phyloP scores from a whole-genome alignment of 352 stramenopile genomes.

The Achlya hypogyna region DNA sequence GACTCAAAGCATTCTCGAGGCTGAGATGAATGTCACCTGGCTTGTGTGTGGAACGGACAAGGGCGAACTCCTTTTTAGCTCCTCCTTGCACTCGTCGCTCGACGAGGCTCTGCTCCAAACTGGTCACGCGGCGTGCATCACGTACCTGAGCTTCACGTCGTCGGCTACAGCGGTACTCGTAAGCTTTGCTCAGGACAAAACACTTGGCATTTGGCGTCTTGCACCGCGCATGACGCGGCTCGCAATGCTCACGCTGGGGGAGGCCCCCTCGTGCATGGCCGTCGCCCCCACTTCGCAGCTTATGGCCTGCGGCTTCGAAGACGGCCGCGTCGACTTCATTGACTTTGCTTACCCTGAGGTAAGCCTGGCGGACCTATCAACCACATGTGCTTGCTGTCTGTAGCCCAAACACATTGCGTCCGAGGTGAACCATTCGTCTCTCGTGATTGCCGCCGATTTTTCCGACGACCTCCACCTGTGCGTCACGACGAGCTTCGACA shows the following conservation, averaged over 20 bases:
- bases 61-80: constrained; percentile 60
- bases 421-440: constrained; percentile 49
- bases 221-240: constrained; percentile 45
- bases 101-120: constrained; percentile 41
- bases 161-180: constrained; percentile 40
- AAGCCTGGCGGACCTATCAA: not conserved
- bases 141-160: constrained; percentile 31
- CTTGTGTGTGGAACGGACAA: constrained; percentile 51
- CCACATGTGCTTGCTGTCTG: not conserved
- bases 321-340: constrained; percentile 44
- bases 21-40: constrained; percentile 33
- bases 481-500: constrained; percentile 57
- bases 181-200: constrained; percentile 36
- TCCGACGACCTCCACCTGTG: constrained; percentile 44
- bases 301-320: constrained; percentile 50
- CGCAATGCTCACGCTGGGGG: constrained; percentile 40
- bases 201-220: constrained; percentile 46
- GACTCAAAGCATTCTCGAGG: not conserved
- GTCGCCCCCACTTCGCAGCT: constrained; percentile 44
- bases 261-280: constrained; percentile 40
- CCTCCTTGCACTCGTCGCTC: constrained; percentile 31
- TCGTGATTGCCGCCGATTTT: constrained; percentile 53
- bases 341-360: constrained; percentile 30
- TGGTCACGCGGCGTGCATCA: constrained; percentile 41
- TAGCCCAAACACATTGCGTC: constrained; percentile 32